Conservation (phyloP, 345 rosid species). For the Kandelia obovata region DNA sequence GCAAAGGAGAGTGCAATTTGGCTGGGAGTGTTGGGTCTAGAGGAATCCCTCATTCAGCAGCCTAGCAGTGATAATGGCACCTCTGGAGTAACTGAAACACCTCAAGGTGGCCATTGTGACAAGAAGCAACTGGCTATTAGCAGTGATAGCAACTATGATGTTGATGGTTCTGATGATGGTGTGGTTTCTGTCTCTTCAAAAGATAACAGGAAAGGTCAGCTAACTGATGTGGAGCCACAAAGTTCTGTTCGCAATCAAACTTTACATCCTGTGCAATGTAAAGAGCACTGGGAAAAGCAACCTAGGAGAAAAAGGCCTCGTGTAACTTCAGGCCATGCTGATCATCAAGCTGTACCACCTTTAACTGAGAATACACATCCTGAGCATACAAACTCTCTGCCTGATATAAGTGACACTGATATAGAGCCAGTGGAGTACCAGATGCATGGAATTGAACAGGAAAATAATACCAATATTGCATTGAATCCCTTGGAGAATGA, state of each 20-base stretch:
- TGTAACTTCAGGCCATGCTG: constrained; percentile 28
- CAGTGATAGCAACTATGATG: constrained; percentile 83
- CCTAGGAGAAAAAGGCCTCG: constrained; percentile 46
- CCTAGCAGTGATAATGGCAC: constrained; percentile 82
- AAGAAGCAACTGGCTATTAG: constrained; percentile 47
- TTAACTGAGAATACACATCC: constrained; percentile 26
- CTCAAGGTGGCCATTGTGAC: constrained; percentile 35
- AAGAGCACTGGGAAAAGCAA: constrained; percentile 40
- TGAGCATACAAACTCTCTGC: constrained; percentile 43
- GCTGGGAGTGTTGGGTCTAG: constrained; percentile 82
- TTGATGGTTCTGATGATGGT: constrained; percentile 60
- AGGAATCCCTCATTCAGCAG: constrained; percentile 71
- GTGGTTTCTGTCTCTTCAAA: constrained; percentile 78
- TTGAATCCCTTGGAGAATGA: constrained; percentile 39
- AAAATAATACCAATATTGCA: constrained; percentile 27
- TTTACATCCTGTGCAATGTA: constrained; percentile 28
- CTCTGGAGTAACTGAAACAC: constrained; percentile 72
- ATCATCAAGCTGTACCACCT: constrained; percentile 30
- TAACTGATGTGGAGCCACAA: constrained; percentile 36
- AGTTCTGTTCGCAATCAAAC: constrained; percentile 14
- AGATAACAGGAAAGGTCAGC: constrained; percentile 51
- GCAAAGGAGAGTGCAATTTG: constrained; percentile 99
- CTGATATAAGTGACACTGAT: constrained; percentile 56
- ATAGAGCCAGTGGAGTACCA: constrained; percentile 40
- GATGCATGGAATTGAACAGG: constrained; percentile 31